phyloP scores from a whole-genome alignment of 2,329 filamentous ascomycete species.

The Juglanconis oblonga region DNA sequence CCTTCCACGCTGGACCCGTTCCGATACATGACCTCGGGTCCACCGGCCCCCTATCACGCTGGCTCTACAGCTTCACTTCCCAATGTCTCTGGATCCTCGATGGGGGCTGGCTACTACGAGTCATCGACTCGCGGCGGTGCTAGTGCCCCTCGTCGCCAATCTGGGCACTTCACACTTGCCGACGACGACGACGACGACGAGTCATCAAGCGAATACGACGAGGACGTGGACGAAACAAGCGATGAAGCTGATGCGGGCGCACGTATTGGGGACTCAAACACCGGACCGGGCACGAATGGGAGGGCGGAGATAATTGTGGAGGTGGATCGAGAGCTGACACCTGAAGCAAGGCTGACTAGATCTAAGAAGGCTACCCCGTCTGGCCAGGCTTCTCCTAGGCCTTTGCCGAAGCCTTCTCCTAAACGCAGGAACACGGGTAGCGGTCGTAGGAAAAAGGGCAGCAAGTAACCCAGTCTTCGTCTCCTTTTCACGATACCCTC shows the following conservation, averaged over 20 bases:
- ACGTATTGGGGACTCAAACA: slow-evolving; percentile 11
- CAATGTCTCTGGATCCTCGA: slow-evolving; percentile 32
- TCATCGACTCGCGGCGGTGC: slow-evolving; percentile 20
- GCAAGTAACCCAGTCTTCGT: slow-evolving; percentile 10
- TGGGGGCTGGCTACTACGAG: neutral
- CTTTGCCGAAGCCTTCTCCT: slow-evolving; percentile 19
- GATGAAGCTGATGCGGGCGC: slow-evolving; percentile 25
- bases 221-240: slow-evolving; percentile 27
- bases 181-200: slow-evolving; percentile 10
- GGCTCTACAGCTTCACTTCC: slow-evolving; percentile 34
- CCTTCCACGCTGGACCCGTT: slow-evolving; percentile 45
- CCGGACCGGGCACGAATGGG: slow-evolving; percentile 20
- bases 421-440: slow-evolving; percentile 36
- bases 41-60: slow-evolving; percentile 34
- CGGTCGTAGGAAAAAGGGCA: slow-evolving; percentile 25
- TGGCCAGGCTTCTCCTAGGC: slow-evolving; percentile 29
- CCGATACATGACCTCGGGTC: slow-evolving; percentile 47
- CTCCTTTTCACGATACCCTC: slow-evolving; percentile 10
- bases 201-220: slow-evolving; percentile 11
- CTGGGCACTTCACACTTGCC: slow-evolving; percentile 13
- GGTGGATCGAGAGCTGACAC: slow-evolving; percentile 24
- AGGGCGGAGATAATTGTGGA: slow-evolving; percentile 40
- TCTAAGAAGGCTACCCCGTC: slow-evolving; percentile 33
- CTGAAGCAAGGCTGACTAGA: slow-evolving; percentile 21
- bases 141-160: slow-evolving; percentile 12